A percentile compares a stretch with the other conserved stretches of the same genome.
Conservation (phyloP, 1,284 basidiomycete species). For the Pascua guehoae region DNA sequence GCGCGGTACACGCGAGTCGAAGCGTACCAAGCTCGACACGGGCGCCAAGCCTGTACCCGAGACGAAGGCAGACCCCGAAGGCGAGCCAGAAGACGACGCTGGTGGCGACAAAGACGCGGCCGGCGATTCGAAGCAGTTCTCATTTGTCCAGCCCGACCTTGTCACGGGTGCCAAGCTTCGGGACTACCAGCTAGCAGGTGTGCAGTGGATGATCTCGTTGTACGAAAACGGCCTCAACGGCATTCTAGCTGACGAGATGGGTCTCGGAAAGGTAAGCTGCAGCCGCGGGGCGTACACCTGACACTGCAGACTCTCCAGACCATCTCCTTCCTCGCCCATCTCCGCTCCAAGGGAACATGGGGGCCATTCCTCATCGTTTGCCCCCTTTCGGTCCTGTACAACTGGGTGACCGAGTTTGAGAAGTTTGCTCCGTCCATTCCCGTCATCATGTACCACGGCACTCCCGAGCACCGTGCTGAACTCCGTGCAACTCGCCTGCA, state of each 20-base stretch:
- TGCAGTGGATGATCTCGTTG: conserved; percentile 95
- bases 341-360: conserved; percentile 70
- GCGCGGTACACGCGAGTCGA: conserved; percentile 2
- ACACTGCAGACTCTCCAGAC: conserved; percentile 75
- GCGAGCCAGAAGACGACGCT: conserved; percentile 21
- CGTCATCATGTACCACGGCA: conserved; percentile 79
- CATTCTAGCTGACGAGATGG: conserved; percentile 94
- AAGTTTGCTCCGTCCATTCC: conserved; percentile 73
- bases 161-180: conserved; percentile 81
- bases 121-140: conserved; percentile 33
- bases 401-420: conserved; percentile 84
- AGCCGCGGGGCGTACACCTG: not conserved
- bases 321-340: conserved; percentile 85
- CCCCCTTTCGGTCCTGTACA: conserved; percentile 85
- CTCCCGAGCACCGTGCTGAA: conserved; percentile 68
- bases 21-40: conserved; percentile 6
- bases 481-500: conserved; percentile 58
- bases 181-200: conserved; percentile 89
- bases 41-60: not conserved
- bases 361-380: conserved; percentile 86
- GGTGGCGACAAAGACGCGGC: conserved; percentile 1
- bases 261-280: conserved; percentile 67
- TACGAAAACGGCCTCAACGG: conserved; percentile 91
- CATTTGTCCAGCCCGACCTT: conserved; percentile 64
- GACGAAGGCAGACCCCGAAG: conserved; percentile 13